Conservation (phyloP, 179 eudicot genomes). For the Monotropa hypopitys region DNA sequence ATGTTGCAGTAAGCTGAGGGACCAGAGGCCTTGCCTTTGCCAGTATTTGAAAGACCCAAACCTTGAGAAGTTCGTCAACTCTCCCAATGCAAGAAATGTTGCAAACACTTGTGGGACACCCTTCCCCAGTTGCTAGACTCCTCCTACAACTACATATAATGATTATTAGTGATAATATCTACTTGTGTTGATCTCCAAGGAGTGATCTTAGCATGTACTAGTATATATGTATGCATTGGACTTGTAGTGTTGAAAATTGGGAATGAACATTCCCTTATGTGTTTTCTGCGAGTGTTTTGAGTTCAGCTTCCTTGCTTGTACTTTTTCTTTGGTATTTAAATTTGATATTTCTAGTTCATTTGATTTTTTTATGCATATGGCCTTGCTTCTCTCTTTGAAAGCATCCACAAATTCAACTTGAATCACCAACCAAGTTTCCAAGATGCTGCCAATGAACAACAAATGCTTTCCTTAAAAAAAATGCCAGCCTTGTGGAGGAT, state of each 20-base stretch:
- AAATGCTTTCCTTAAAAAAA: not conserved
- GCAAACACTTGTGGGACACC: constrained; percentile 38
- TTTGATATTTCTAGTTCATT: not conserved
- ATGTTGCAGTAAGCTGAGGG: constrained; percentile 49
- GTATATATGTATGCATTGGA: not conserved
- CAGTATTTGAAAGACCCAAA: constrained; percentile 49
- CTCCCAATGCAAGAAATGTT: constrained; percentile 54
- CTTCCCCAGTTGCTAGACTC: constrained; percentile 42
- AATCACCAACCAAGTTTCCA: not conserved
- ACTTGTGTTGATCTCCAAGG: not conserved
- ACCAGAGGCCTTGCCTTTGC: constrained; percentile 74
- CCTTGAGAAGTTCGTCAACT: constrained; percentile 41
- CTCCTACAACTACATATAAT: not conserved
- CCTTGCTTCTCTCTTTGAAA: not conserved
- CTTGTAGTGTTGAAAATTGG: not conserved
- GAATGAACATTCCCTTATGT: not conserved
- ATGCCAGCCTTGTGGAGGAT: no score
- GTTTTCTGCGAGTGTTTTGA: not conserved
- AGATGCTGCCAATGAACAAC: not conserved
- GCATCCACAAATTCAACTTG: not conserved
- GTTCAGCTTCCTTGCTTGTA: not conserved
- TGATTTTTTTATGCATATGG: not conserved
- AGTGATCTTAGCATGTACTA: not conserved
- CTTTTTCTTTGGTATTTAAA: not conserved
- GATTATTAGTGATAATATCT: not conserved